A percentile compares a stretch with the other conserved stretches of the same genome.
These are phyloP conservation scores for Rhazya stricta DNA, from an alignment of 257 asterid species.

Conservation along the genomic window DNA sequence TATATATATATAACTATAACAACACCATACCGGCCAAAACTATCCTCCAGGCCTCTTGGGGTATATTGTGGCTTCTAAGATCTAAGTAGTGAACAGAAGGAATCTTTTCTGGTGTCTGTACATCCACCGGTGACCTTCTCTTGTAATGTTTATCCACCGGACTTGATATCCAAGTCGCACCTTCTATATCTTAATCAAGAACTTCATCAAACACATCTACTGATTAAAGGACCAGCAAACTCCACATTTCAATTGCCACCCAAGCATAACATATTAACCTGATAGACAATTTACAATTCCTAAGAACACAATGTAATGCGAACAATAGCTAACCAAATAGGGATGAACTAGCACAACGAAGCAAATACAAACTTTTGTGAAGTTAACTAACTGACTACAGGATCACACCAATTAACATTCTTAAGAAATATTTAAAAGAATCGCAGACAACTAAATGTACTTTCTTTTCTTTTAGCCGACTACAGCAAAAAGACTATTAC, in stretches of 20 bases:
- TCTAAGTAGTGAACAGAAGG: neutral
- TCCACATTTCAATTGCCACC: neutral
- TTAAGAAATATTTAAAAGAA: no score
- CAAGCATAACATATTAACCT: neutral
- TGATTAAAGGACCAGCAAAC: neutral
- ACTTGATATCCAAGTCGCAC: neutral
- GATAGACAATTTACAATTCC: neutral
- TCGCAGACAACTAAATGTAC: neutral
- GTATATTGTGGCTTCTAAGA: neutral
- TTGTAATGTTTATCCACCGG: neutral
- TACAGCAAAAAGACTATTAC: constrained; percentile 27
- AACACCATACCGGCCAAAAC: neutral
- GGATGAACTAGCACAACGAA: neutral
- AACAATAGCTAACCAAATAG: neutral
- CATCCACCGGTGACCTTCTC: neutral
- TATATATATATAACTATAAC: no score
- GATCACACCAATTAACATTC: neutral
- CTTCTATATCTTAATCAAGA: neutral
- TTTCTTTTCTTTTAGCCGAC: neutral
- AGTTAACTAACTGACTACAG: neutral
- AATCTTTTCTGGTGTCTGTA: neutral
- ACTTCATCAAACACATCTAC: neutral
- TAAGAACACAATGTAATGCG: neutral
- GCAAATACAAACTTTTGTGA: neutral
- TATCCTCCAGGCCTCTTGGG: neutral